Percentiles rank a stretch among this genome's conserved stretches.
phyloP scores from a whole-genome alignment of 768 basidiomycete genomes.

The Lactifluus hygrophoroides region DNA sequence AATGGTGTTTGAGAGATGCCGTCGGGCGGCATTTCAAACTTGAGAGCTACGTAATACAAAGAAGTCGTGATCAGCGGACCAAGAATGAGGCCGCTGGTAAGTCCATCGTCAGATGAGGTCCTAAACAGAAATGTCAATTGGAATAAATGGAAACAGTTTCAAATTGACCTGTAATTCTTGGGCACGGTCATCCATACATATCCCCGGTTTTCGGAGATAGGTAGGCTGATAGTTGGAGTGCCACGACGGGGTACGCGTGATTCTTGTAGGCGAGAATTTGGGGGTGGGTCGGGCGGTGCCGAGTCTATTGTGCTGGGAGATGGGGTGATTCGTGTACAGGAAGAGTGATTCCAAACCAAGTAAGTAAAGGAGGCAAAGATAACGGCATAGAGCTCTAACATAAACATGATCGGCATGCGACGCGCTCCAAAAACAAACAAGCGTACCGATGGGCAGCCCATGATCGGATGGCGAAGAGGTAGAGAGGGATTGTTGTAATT shows the following conservation, averaged over 20 bases:
- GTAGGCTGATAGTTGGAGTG: constrained; percentile 20
- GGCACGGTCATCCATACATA: constrained; percentile 89
- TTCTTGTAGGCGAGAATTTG: constrained; percentile 32
- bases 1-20: constrained; percentile 37
- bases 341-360: constrained; percentile 18
- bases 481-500: constrained; percentile 31
- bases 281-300: background rate
- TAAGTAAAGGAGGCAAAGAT: constrained; percentile 15
- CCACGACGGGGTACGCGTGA: constrained; percentile 38
- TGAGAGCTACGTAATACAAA: constrained; percentile 46
- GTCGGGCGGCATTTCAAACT: constrained; percentile 24
- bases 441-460: constrained; percentile 16
- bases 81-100: constrained; percentile 73
- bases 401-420: constrained; percentile 1
- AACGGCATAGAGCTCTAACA: constrained; percentile 12
- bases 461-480: constrained; percentile 3
- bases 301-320: background rate
- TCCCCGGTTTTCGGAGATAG: constrained; percentile 46
- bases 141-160: background rate
- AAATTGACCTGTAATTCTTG: constrained; percentile 66
- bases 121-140: constrained; percentile 31
- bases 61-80: constrained; percentile 73
- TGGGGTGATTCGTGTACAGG: background rate
- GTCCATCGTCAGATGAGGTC: constrained; percentile 78
- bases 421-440: background rate